A percentile compares a stretch with the other conserved stretches of the same genome.
Evolutionary conservation across 495 filamentous ascomycete species (phyloP).

Genomic region (Aspergillus saccharolyticus): DNA sequence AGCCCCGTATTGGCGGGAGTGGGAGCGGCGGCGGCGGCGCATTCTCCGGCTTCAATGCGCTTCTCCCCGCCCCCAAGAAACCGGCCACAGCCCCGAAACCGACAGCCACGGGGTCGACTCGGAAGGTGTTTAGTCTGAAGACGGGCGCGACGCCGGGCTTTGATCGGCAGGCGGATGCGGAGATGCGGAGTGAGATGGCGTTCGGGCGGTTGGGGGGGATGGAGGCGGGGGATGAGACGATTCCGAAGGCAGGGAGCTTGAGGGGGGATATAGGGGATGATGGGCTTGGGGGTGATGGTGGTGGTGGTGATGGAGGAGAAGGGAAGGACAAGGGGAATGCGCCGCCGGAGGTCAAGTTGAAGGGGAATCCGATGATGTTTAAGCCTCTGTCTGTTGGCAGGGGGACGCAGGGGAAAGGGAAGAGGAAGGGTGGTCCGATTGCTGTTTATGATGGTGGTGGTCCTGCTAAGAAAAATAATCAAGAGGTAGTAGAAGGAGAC

Average conservation of each 20-base stretch:
- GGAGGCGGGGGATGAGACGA: slow-evolving; percentile 20
- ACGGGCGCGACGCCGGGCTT: slow-evolving; percentile 78
- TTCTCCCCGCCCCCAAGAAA: slow-evolving; percentile 79
- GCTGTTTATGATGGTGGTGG: slow-evolving; percentile 1
- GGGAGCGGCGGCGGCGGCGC: slow-evolving; percentile 45
- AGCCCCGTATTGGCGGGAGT: slow-evolving; percentile 48
- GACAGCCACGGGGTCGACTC: slow-evolving; percentile 12
- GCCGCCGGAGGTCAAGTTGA: slow-evolving; percentile 57
- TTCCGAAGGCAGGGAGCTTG: slow-evolving; percentile 17
- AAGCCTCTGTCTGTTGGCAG: slow-evolving; percentile 76
- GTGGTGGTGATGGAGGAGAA: slow-evolving; percentile 5
- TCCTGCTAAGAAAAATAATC: background rate
- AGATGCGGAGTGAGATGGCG: slow-evolving; percentile 30
- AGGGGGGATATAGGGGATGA: slow-evolving; percentile 1
- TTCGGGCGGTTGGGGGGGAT: slow-evolving; percentile 17
- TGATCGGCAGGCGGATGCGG: slow-evolving; percentile 52
- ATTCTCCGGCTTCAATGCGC: slow-evolving; percentile 75
- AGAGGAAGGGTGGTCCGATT: background rate
- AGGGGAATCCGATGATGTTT: slow-evolving; percentile 80
- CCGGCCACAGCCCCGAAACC: slow-evolving; percentile 30
- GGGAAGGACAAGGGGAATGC: slow-evolving; percentile 13
- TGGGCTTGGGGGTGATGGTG: background rate
- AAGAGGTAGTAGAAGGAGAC: background rate
- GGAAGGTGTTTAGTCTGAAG: slow-evolving; percentile 60
- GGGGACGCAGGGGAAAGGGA: slow-evolving; percentile 64